Evolutionary conservation across 1,139 yeast genomes (phyloP), one percentile per base, ranked within the genome.

Genomic region (Suhomyces maxii): DNA sequence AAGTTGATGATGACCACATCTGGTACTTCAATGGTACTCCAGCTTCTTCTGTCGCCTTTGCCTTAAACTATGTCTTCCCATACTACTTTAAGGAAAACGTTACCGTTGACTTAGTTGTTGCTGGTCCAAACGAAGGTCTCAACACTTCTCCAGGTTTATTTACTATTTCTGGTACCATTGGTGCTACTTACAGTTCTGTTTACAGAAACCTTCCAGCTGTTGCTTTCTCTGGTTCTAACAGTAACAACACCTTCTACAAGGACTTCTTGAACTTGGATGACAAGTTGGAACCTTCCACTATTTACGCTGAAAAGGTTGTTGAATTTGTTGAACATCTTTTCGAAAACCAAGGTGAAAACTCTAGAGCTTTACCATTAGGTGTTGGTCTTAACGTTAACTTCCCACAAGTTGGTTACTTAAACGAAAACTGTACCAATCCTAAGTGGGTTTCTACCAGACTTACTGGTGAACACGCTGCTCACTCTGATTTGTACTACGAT

Each of bases 1-100:
- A 75, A 58, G 63, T 55, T 13, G 58, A 65, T 49, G 77, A 75
- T 58, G 60, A 61, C 56, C 68, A 71, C 57, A 62, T 75, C 55
- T 75, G 79, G 79, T 75, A 75, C 60, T 72, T 73, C 64, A 73
- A 74, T 54, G 79, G 78, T 56, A 74, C 80, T 28, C 79, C 80
- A 41, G 74, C 76, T 23, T 62, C 76, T 18, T 63, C 69, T 56
- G 72, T 73, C 43, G 73, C 76, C 28, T 74, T 75, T 50, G 78
- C 68, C 36, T 61, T 74, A 54, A 65, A 65, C 47, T 73, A 73
- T 57, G 71, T 75, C 35, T 56, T 71, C 47, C 79, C 80, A 43
- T 63, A 57, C 41, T 61, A 62, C 61, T 73, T 71, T 56, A 54
- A 59, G 49, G 58, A 61, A 47, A 65, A 69, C 57, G 38, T 54